These are phyloP conservation scores for Leccinum olivaceopallidum DNA, from an alignment of 768 basidiomycete species.

Conservation along the genomic window DNA sequence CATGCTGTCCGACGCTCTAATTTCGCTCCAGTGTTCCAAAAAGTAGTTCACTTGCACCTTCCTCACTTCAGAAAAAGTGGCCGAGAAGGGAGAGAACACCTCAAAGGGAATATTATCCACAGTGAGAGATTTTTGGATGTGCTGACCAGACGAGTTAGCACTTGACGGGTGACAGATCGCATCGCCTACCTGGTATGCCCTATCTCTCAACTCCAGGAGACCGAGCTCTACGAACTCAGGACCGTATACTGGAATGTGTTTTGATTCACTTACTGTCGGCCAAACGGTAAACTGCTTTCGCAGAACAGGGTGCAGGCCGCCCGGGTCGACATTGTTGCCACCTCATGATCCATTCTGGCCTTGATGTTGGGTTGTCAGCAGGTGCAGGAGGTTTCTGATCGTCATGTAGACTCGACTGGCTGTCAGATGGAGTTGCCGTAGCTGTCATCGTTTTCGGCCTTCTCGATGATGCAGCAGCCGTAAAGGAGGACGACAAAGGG, in stretches of 20 bases:
- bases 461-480: constrained; percentile 23
- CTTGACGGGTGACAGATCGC: neutral
- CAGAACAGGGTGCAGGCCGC: constrained; percentile 72
- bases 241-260: neutral
- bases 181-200: constrained; percentile 54
- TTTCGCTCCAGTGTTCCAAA: constrained; percentile 78
- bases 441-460: constrained; percentile 8
- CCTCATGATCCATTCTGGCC: constrained; percentile 70
- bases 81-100: constrained; percentile 83
- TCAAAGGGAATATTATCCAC: constrained; percentile 84
- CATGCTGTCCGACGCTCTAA: constrained; percentile 84
- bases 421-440: constrained; percentile 33
- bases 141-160: constrained; percentile 38
- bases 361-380: constrained; percentile 35
- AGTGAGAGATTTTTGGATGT: constrained; percentile 74
- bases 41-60: constrained; percentile 83
- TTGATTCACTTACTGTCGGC: constrained; percentile 67
- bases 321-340: constrained; percentile 65
- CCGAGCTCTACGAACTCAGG: constrained; percentile 55
- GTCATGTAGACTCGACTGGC: constrained; percentile 35
- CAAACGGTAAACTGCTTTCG: constrained; percentile 80
- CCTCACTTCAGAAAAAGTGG: constrained; percentile 77
- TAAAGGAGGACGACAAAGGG: constrained; percentile 74
- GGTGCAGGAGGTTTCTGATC: constrained; percentile 10
- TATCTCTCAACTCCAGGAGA: constrained; percentile 67